These are phyloP conservation scores for Talaromyces stipitatus DNA, from an alignment of 495 filamentous ascomycete species.

Conservation along the genomic window DNA sequence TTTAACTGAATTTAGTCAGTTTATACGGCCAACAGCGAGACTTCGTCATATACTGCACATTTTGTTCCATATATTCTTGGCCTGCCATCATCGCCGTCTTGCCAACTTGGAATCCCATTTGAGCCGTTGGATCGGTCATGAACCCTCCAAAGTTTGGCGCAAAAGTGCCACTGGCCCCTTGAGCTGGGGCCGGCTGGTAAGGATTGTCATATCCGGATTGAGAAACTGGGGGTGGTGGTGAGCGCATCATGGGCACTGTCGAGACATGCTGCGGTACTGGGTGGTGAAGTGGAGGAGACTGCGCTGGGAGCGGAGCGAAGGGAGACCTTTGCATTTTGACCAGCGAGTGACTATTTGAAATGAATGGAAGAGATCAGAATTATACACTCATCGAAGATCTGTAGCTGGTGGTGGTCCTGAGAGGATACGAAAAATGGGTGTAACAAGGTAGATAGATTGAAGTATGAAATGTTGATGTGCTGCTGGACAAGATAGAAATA, in stretches of 20 bases:
- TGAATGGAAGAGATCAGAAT: neutral
- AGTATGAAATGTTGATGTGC: neutral
- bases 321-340: slow-evolving; percentile 70
- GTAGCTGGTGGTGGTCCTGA: neutral
- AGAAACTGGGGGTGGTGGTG: slow-evolving; percentile 76
- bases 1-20: slow-evolving; percentile 54
- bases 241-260: slow-evolving; percentile 96
- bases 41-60: slow-evolving; percentile 45
- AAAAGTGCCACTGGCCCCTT: slow-evolving; percentile 46
- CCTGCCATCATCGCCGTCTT: slow-evolving; percentile 83
- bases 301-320: slow-evolving; percentile 67
- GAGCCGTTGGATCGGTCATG: slow-evolving; percentile 92
- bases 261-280: slow-evolving; percentile 98
- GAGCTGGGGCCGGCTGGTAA: slow-evolving; percentile 49
- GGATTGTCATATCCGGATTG: slow-evolving; percentile 70
- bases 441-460: neutral
- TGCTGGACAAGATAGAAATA: neutral
- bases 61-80: slow-evolving; percentile 88
- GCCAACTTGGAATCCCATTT: slow-evolving; percentile 91
- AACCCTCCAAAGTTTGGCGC: slow-evolving; percentile 77
- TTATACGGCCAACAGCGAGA: neutral
- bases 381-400: too few relatives aligned
- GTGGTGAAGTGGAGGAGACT: slow-evolving; percentile 94
- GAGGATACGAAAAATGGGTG: neutral
- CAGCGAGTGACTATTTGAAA: slow-evolving; percentile 1